Evolutionary conservation across 1,139 yeast genomes (phyloP), one percentile per base, ranked within the genome.

Genomic region (Pichiaceae sp.): DNA sequence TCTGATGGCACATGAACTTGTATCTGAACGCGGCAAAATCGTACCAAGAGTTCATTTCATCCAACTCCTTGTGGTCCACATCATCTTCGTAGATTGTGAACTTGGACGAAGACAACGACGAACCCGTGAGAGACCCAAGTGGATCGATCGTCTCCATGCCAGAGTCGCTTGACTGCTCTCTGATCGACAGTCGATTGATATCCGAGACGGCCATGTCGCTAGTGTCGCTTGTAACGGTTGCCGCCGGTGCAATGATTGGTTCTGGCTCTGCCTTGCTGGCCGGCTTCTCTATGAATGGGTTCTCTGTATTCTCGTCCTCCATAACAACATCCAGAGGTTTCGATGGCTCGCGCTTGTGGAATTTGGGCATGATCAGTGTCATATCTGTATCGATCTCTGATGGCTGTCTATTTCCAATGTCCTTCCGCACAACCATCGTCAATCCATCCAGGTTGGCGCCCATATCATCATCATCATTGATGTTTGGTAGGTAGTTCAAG

Each of bases 341-440:
- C 16, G 28, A 14, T 8, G 17, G 23, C 19, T 23, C 23, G 2
- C 37, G 14, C 14, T 40, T 45, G 25, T 39, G 43, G 25, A 47
- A 46, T 17, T 44, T 50, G 1, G 59, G 59, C 36, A 53, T 40
- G 4, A 55, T 50, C 57, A 53, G 52, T 2, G 59, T 55, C 56
- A 55, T 53, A 35, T 54, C 59, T 6, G 54, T 43, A 12, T 48
- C 44, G 12, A 44, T 39, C 6, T 24, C 6, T 38, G 43, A 30
- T 37, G 37, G 26, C 31, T 40, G 17, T 6, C 21, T 12, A 9
- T 34, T 29, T 7, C 17, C 20, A 5, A 21, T 17, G 17, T 29
- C 32, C 18, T 37, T 38, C 1, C 42, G 52, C 9, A 52, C 39
- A 24, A 52, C 46, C 45, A 47, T 50, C 0, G 55, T 52, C 34